These are phyloP conservation scores for Vairimorpha necatrix DNA, from an alignment of 371 early-diverging fungal species.

Conservation along the genomic window DNA sequence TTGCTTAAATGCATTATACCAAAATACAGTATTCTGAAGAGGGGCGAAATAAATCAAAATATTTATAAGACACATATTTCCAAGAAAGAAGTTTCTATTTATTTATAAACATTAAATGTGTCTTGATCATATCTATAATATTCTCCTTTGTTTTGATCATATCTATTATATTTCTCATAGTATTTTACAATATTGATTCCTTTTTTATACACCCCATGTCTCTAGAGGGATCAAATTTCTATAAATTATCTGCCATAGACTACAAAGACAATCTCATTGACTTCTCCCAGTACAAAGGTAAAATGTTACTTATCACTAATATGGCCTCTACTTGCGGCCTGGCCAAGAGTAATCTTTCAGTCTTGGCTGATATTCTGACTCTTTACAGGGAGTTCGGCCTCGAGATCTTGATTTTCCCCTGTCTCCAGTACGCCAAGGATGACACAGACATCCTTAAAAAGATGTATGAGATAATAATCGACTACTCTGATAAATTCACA, in stretches of 20 bases:
- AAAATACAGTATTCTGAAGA: no score
- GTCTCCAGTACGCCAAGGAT: constrained; percentile 77
- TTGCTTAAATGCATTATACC: no score
- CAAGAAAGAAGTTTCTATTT: no score
- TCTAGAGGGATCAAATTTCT: neutral
- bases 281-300: neutral
- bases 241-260: neutral
- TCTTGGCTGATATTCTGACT: neutral
- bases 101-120: no score
- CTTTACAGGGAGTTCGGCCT: constrained; percentile 70
- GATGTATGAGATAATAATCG: constrained; percentile 51
- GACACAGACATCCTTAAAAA: constrained; percentile 68
- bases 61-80: no score
- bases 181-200: no score
- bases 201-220: no score
- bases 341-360: neutral
- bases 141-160: no score
- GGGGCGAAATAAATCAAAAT: no score
- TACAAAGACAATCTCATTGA: neutral
- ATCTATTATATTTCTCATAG: no score
- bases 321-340: neutral
- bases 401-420: constrained; percentile 71
- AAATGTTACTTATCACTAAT: neutral
- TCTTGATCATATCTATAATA: no score
- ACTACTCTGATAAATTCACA: constrained; percentile 70